Evolutionary conservation across 805 yeast species (phyloP).

Genomic region (Candida arabinofermentans): DNA sequence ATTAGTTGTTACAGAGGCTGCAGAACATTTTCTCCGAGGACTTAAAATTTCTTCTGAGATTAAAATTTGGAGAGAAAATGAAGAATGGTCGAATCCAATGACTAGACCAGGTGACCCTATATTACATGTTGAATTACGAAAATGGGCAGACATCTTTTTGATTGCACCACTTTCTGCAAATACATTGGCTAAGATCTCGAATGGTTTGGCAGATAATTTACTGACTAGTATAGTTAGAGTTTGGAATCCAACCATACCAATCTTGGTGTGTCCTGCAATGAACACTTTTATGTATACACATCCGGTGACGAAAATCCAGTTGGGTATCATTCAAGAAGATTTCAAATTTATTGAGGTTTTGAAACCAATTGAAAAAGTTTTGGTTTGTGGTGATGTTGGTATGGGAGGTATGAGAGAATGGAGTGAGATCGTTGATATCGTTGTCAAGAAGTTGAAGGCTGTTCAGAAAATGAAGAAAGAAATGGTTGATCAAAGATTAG

Average conservation of each 20-base stretch:
- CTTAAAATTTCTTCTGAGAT: conserved; percentile 59
- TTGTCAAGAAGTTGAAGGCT: conserved; percentile 67
- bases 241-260: conserved; percentile 91
- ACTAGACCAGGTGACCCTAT: conserved; percentile 92
- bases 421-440: conserved; percentile 85
- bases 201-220: conserved; percentile 90
- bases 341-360: conserved; percentile 96
- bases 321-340: conserved; percentile 72
- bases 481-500: conserved; percentile 32
- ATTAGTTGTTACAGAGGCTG: conserved; percentile 77
- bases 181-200: conserved; percentile 80
- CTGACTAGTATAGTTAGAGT: conserved; percentile 89
- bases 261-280: conserved; percentile 93
- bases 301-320: conserved; percentile 80
- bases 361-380: conserved; percentile 93
- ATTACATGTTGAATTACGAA: conserved; percentile 86
- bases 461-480: conserved; percentile 52
- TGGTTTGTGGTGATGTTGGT: conserved; percentile 95
- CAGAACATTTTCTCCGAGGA: conserved; percentile 72
- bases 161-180: conserved; percentile 96
- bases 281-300: conserved; percentile 88
- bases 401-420: conserved; percentile 99
- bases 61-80: conserved; percentile 87
- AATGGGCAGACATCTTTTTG: conserved; percentile 94
- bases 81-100: conserved; percentile 69